Percentiles rank a stretch among this genome's conserved stretches.
phyloP scores from a whole-genome alignment of 352 stramenopile genomes.

The Sclerospora graminicola region DNA sequence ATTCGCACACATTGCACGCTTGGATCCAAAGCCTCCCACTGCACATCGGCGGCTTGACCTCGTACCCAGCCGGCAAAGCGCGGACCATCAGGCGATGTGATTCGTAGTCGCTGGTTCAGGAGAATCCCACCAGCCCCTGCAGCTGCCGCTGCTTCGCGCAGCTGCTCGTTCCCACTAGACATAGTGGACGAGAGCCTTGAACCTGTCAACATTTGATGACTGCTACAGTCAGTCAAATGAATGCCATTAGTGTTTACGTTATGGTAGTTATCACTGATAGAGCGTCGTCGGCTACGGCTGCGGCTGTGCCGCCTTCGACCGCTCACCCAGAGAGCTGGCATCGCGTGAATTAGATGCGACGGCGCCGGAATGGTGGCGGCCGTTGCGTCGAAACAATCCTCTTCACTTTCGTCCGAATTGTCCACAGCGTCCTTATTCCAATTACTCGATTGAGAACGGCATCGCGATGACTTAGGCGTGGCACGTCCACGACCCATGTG shows the following conservation, averaged over 20 bases:
- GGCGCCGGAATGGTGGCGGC: slow-evolving; percentile 29
- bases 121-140: background rate
- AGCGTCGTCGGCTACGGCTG: slow-evolving; percentile 24
- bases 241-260: slow-evolving; percentile 4
- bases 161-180: slow-evolving; percentile 19
- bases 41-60: slow-evolving; percentile 64
- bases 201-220: too few species aligned
- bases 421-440: slow-evolving; percentile 41
- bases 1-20: slow-evolving; percentile 65
- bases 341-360: slow-evolving; percentile 28
- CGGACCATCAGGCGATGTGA: slow-evolving; percentile 37
- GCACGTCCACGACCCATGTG: slow-evolving; percentile 10
- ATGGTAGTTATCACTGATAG: slow-evolving; percentile 26
- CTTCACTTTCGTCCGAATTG: slow-evolving; percentile 22
- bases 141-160: slow-evolving; percentile 18
- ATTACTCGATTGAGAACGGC: slow-evolving; percentile 53
- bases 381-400: slow-evolving; percentile 32
- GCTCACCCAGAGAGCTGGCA: slow-evolving; percentile 31
- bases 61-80: slow-evolving; percentile 60
- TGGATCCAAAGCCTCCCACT: slow-evolving; percentile 67
- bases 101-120: slow-evolving; percentile 39
- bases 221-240: too few species aligned
- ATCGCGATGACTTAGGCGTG: slow-evolving; percentile 21
- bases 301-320: slow-evolving; percentile 31
- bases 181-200: slow-evolving; percentile 7